A percentile compares a stretch with the other conserved stretches of the same genome.
These are phyloP conservation scores for Coprinopsis cinerea DNA, from an alignment of 768 basidiomycete genomes.

Conservation along the genomic window DNA sequence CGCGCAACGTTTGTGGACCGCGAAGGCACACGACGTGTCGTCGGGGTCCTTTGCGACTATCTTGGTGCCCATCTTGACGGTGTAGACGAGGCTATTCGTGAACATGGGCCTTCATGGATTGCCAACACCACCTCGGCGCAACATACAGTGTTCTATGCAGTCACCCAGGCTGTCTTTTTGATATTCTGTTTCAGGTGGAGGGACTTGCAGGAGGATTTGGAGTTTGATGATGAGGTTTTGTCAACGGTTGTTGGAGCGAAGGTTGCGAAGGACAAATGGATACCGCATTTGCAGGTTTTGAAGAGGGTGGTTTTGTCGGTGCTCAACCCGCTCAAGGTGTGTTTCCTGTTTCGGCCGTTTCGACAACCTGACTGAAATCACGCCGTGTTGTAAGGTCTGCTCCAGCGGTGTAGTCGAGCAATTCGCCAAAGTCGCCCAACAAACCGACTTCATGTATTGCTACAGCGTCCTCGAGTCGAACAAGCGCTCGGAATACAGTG, in stretches of 20 bases:
- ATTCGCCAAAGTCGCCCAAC: conserved; percentile 89
- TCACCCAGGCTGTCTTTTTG: conserved; percentile 86
- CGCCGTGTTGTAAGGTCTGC: conserved; percentile 58
- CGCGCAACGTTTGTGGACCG: conserved; percentile 83
- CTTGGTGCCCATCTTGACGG: conserved; percentile 70
- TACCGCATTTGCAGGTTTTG: conserved; percentile 69
- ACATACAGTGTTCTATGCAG: conserved; percentile 84
- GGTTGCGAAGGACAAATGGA: conserved; percentile 63
- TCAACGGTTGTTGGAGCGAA: neutral
- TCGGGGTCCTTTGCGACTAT: conserved; percentile 83
- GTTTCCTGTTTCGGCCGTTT: conserved; percentile 1
- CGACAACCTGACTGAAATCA: neutral
- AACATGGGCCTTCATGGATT: conserved; percentile 21
- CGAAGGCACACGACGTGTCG: conserved; percentile 64
- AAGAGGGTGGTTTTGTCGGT: conserved; percentile 76
- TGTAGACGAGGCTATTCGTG: conserved; percentile 46
- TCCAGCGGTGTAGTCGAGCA: conserved; percentile 86
- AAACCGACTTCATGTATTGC: conserved; percentile 89
- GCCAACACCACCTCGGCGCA: conserved; percentile 22
- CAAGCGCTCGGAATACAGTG: conserved; percentile 35
- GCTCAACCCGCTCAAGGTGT: conserved; percentile 86
- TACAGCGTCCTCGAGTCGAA: conserved; percentile 91
- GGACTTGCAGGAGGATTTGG: conserved; percentile 62
- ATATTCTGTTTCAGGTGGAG: conserved; percentile 99
- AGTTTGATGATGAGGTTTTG: conserved; percentile 47